phyloP scores from a whole-genome alignment of 306 rosid species.

The Castanea sativa region DNA sequence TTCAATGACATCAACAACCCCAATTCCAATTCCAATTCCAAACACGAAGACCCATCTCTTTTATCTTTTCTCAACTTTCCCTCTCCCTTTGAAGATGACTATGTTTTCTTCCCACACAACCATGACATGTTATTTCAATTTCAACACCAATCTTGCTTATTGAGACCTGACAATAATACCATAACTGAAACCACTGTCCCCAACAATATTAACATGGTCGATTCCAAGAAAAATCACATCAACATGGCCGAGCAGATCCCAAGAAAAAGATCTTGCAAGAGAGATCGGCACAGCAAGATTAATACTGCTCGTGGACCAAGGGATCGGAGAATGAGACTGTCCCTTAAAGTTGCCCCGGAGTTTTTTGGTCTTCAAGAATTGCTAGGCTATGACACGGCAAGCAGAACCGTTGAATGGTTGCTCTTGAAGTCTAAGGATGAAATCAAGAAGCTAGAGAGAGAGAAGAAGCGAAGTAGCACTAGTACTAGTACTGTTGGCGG shows the following conservation, averaged over 20 bases:
- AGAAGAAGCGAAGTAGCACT: conserved; percentile 18
- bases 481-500: neutral
- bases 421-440: conserved; percentile 50
- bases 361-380: conserved; percentile 84
- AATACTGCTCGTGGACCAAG: conserved; percentile 63
- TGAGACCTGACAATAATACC: neutral
- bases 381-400: conserved; percentile 80
- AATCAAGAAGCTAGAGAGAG: conserved; percentile 54
- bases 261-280: conserved; percentile 52
- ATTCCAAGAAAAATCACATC: conserved; percentile 6
- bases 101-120: conserved; percentile 29
- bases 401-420: conserved; percentile 93
- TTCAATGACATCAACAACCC: conserved; percentile 25
- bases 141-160: conserved; percentile 15
- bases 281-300: conserved; percentile 92
- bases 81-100: conserved; percentile 48
- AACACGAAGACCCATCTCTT: conserved; percentile 27
- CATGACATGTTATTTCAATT: conserved; percentile 24
- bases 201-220: conserved; percentile 9
- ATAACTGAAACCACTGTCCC: neutral
- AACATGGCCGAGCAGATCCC: conserved; percentile 25
- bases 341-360: conserved; percentile 67
- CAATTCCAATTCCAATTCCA: conserved; percentile 24
- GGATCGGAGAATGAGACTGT: conserved; percentile 87
- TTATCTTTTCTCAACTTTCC: conserved; percentile 46